Evolutionary conservation across 2,329 filamentous ascomycete species (phyloP).

Genomic region (Zymoseptoria tritici): DNA sequence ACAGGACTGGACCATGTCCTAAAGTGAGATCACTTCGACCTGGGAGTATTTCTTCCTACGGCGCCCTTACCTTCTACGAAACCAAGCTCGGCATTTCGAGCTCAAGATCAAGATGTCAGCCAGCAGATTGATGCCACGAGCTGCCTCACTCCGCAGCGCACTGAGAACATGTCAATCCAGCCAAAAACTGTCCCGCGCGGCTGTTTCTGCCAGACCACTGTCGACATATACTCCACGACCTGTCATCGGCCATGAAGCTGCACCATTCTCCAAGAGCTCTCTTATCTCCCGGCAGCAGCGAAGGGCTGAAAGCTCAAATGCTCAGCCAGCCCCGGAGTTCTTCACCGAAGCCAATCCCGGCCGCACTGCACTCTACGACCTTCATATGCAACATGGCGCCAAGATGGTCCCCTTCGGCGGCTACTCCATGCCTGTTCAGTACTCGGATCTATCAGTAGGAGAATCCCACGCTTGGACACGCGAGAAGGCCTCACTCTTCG

Average conservation of each 20-base stretch:
- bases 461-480: constrained; percentile 89
- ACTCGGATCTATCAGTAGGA: constrained; percentile 65
- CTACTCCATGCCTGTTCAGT: constrained; percentile 88
- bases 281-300: constrained; percentile 13
- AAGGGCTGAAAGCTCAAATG: constrained; percentile 22
- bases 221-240: constrained; percentile 4
- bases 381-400: constrained; percentile 69
- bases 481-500: constrained; percentile 80
- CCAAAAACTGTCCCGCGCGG: neutral
- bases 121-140: constrained; percentile 7
- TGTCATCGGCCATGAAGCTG: constrained; percentile 5
- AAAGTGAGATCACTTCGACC: neutral
- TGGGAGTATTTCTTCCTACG: neutral
- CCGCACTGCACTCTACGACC: constrained; percentile 65
- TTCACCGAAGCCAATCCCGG: constrained; percentile 25
- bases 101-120: constrained; percentile 8
- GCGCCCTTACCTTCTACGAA: neutral
- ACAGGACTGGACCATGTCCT: neutral
- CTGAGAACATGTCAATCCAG: constrained; percentile 1
- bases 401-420: constrained; percentile 98
- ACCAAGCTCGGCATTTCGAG: neutral
- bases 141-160: constrained; percentile 6
- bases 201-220: constrained; percentile 1
- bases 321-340: constrained; percentile 24
- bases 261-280: constrained; percentile 11